These are phyloP conservation scores for Naumovozyma dairenensis DNA, from an alignment of 805 yeast genomes.

Conservation along the genomic window DNA sequence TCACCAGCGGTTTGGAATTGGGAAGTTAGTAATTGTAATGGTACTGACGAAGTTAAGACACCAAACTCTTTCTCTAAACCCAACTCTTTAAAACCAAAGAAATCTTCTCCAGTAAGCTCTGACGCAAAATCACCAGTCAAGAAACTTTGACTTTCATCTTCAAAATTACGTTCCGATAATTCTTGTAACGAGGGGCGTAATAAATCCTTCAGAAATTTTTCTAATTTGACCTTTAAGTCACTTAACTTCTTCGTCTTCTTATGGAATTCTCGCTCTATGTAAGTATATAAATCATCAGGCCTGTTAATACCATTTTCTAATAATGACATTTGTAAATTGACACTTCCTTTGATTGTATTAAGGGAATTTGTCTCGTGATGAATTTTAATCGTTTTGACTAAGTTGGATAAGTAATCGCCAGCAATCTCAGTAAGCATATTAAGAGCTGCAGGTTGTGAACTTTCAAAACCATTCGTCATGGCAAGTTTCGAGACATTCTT, in stretches of 20 bases:
- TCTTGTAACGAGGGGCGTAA: constrained; percentile 72
- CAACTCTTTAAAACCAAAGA: constrained; percentile 90
- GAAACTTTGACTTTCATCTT: constrained; percentile 88
- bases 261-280: constrained; percentile 59
- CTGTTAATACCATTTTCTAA: constrained; percentile 80
- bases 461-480: constrained; percentile 89
- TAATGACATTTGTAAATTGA: constrained; percentile 52
- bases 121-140: constrained; percentile 89
- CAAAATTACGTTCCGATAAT: constrained; percentile 66
- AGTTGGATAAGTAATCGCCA: constrained; percentile 64
- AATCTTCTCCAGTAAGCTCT: constrained; percentile 86
- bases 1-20: constrained; percentile 57
- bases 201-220: constrained; percentile 64
- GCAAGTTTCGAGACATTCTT: constrained; percentile 66
- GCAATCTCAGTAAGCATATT: constrained; percentile 77
- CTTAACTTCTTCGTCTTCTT: constrained; percentile 60
- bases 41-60: constrained; percentile 72
- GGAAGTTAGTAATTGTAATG: constrained; percentile 63
- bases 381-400: constrained; percentile 58
- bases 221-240: constrained; percentile 59
- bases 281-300: constrained; percentile 65
- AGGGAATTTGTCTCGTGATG: constrained; percentile 54
- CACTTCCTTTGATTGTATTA: constrained; percentile 26
- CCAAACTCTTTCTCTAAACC: constrained; percentile 92
- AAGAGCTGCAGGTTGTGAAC: constrained; percentile 66